These are phyloP conservation scores for Eutrema heterophyllum DNA, from an alignment of 345 rosid species.

Conservation along the genomic window DNA sequence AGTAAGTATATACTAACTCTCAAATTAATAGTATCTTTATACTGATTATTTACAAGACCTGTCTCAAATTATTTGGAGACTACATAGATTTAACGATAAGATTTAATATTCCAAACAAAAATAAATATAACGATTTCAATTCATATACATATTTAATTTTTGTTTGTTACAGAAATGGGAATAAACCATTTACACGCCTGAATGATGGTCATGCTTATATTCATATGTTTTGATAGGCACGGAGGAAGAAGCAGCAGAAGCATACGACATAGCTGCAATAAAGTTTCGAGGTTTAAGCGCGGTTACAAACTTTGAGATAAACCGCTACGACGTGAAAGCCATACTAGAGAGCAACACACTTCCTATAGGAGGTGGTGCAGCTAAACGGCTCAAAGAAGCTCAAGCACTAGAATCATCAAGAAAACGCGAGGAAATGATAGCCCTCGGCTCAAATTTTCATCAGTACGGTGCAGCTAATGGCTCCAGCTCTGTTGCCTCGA, in stretches of 20 bases:
- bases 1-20: slow-evolving; percentile 43
- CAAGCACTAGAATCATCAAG: slow-evolving; percentile 85
- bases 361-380: slow-evolving; percentile 98
- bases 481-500: slow-evolving; percentile 36
- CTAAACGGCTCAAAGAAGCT: slow-evolving; percentile 94
- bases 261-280: slow-evolving; percentile 97
- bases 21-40: too few relatives aligned
- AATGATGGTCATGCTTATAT: neutral
- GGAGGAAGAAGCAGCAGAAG: slow-evolving; percentile 99
- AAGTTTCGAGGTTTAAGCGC: slow-evolving; percentile 91
- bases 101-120: neutral
- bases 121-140: neutral
- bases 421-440: slow-evolving; percentile 83
- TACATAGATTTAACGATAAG: neutral
- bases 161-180: neutral
- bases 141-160: too few relatives aligned
- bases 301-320: slow-evolving; percentile 96
- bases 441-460: slow-evolving; percentile 57
- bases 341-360: slow-evolving; percentile 91
- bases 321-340: slow-evolving; percentile 88
- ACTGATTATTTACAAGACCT: too few relatives aligned
- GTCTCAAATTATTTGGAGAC: neutral
- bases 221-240: slow-evolving; percentile 47
- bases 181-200: neutral
- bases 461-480: slow-evolving; percentile 52